Base-by-base conservation (phyloP, 2,329 filamentous ascomycete genomes). In the Colletotrichum sp. region DNA sequence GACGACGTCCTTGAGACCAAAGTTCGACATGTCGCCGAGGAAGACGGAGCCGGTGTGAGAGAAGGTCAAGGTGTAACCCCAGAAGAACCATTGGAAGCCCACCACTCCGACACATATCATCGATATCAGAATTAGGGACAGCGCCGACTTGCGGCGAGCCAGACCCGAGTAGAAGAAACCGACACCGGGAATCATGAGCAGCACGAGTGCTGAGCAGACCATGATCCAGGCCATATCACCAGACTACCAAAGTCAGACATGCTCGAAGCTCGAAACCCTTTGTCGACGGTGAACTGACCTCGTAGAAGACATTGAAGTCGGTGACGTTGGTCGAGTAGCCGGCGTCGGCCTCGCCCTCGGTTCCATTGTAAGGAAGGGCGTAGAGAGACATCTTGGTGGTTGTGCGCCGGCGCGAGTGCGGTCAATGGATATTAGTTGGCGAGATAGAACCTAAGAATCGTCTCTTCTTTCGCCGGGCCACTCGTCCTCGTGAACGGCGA, bases 101-200 rank as follows among this genome's bases (percentile, higher is more conserved):
- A 96, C 92, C 78, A 98, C 92, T 13, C 92, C 94, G 6, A 94
- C 91, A 18, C 95, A 93, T 87, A 98, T 93, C 87, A 98, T 91
- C 16, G 95, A 95, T 6, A 98, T 90, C 90, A 95, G 96, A 84
- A 98, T 94, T 77, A 98, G 90, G 21, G 95, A 95, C 71, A 98
- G 89, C 6, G 96, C 96, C 0, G 95, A 98, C 88, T 98, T 98
- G 84, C 96, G 92, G 72, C 95, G 93, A 18, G 96, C 95, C 18
- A 98, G 93, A 78, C 95, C 96, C 59, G 95, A 96, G 89, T 98
- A 98, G 90, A 98, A 98, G 90, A 98, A 97, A 69, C 95, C 96
- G 82, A 98, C 95, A 74, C 96, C 96, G 49, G 96, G 96, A 84
- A 98, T 95, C 95, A 98, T 98, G 83, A 98, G 92, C 80, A 98